Evolutionary conservation across 345 rosid species (phyloP).

Genomic region (Draba incana): DNA sequence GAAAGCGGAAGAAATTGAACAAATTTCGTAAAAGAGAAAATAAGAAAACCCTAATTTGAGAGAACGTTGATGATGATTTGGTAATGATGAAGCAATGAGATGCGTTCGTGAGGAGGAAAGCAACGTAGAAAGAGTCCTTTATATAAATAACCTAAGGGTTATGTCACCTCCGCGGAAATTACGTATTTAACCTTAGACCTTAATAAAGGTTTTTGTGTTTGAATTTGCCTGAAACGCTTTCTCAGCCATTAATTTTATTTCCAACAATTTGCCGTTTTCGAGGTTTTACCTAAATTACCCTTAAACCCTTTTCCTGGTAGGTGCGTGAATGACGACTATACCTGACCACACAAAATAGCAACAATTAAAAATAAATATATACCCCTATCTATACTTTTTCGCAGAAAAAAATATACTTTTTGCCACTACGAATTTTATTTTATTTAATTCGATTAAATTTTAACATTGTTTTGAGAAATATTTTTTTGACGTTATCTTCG

Average conservation of each 20-base stretch:
- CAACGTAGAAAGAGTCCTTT: slow-evolving; percentile 19
- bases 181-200: slow-evolving; percentile 31
- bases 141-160: slow-evolving; percentile 24
- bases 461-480: not conserved
- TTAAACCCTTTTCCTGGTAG: not conserved
- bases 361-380: not conserved
- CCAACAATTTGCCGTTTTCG: slow-evolving; percentile 7
- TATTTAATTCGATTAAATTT: not conserved
- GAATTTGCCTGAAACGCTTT: not conserved
- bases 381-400: not conserved
- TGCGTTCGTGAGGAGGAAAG: slow-evolving; percentile 36
- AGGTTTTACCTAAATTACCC: slow-evolving; percentile 23
- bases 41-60: slow-evolving; percentile 34
- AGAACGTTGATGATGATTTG: slow-evolving; percentile 28
- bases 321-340: slow-evolving; percentile 28
- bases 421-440: not conserved
- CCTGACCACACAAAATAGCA: slow-evolving; percentile 30
- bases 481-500: slow-evolving; percentile 23
- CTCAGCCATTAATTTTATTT: slow-evolving; percentile 24
- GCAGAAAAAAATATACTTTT: not conserved
- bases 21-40: not conserved
- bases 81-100: slow-evolving; percentile 47
- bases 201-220: not conserved
- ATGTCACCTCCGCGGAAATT: not conserved
- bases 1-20: not conserved